Conservation (phyloP, 2,329 filamentous ascomycete species). For the Alternaria longipes region DNA sequence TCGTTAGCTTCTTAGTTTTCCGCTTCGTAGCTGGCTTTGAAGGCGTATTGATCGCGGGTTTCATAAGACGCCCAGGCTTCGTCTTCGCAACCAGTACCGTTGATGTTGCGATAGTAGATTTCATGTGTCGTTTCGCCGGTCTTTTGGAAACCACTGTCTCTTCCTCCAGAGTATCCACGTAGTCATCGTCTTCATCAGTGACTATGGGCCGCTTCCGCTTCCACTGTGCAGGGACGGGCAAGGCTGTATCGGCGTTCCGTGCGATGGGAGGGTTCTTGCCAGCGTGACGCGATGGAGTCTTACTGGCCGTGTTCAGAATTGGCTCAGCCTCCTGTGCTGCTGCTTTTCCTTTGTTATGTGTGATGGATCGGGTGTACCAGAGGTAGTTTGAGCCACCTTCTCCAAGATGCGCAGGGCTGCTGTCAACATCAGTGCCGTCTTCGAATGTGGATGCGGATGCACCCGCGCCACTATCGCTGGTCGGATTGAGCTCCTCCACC, state of each 20-base stretch:
- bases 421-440: background rate
- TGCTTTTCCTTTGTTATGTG: background rate
- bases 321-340: background rate
- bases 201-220: background rate
- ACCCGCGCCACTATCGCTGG: background rate
- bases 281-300: background rate
- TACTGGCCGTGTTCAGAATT: background rate
- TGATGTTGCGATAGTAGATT: background rate
- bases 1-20: background rate
- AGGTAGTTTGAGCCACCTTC: background rate
- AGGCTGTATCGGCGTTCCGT: background rate
- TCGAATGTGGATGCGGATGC: background rate
- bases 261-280: background rate
- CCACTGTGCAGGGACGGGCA: background rate
- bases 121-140: background rate
- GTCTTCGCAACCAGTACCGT: background rate
- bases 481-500: background rate
- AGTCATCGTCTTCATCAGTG: background rate
- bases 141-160: background rate
- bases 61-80: background rate
- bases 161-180: background rate
- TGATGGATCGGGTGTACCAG: background rate
- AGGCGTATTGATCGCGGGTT: no score
- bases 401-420: background rate
- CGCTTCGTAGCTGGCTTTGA: background rate